These are phyloP conservation scores for Vachellia collinsii DNA, from an alignment of 306 rosid species.

Conservation along the genomic window DNA sequence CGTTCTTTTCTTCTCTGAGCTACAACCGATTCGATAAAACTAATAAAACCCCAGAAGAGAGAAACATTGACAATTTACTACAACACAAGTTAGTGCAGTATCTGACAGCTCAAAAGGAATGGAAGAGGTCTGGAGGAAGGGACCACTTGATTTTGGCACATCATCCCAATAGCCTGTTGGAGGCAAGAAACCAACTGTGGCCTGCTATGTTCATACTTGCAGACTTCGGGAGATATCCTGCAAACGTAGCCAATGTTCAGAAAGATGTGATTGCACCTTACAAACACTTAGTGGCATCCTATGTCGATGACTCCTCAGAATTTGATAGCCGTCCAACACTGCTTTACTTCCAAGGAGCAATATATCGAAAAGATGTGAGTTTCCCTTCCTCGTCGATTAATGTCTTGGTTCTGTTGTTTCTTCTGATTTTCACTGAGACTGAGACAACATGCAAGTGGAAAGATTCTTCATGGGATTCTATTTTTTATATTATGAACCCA, in stretches of 20 bases:
- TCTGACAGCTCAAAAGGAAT: constrained; percentile 60
- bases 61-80: constrained; percentile 53
- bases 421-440: not conserved
- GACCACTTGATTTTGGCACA: constrained; percentile 86
- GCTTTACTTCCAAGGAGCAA: constrained; percentile 88
- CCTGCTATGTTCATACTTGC: constrained; percentile 73
- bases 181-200: constrained; percentile 72
- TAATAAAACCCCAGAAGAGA: constrained; percentile 41
- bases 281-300: constrained; percentile 60
- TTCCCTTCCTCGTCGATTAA: constrained; percentile 19
- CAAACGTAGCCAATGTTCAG: constrained; percentile 71
- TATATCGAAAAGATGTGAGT: constrained; percentile 82
- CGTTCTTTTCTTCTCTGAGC: constrained; percentile 78
- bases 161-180: constrained; percentile 85
- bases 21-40: constrained; percentile 59
- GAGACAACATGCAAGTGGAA: not conserved
- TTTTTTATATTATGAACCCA: not conserved
- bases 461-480: too few relatives aligned
- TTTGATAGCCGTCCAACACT: constrained; percentile 65
- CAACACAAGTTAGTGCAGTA: constrained; percentile 64
- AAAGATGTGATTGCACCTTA: constrained; percentile 89
- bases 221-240: constrained; percentile 90
- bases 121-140: constrained; percentile 75
- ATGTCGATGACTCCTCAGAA: constrained; percentile 54
- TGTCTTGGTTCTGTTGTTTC: constrained; percentile 30